Base-by-base conservation (phyloP, 768 basidiomycete genomes). In the Strobilomyces dryophilus region DNA sequence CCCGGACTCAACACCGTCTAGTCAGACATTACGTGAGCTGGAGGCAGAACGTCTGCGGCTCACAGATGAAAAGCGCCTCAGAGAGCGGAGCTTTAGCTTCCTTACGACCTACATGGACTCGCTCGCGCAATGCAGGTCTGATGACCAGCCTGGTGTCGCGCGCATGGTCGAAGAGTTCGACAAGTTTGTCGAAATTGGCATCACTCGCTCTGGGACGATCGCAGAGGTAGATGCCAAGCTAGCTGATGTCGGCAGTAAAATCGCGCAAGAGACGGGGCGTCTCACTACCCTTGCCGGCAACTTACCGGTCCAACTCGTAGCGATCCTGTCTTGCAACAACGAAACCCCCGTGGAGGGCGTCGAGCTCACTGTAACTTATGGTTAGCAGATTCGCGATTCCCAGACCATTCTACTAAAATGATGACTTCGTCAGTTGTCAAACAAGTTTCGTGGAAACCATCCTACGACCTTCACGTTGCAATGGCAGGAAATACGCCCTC, bases 61-160 rank as follows among this genome's bases (percentile, higher is more conserved):
- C 10, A 37, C 48, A 47, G 55, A 66, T 10, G 64, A 65, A 46
- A 54, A 21, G n/a, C 47, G 52, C 1, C 34, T 64, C 48, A 61
- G 59, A 40, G 52, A 64, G 29, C 52, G 61, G 31, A 55, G 61
- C 37, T 47, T 64, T 46, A 40, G 47, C 10, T 66, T 66, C 40
- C 52, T 66, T 24, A 61, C 65, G 5, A 66, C 64, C 2, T 64
- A 61, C 26, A 66, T 64, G 59, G 56, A 66, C 39, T 66, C 64
- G 18, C 59, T 65, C 18, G 64, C 64, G 8, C 52, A 64, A 39
- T 64, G 56, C 54, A 58, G 64, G n/a, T 47, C 40, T 21, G 31
- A 54, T 0, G 6, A 1, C 3, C 50, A 55, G 14, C 36, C 43
- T 0, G 59, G 58, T 18, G 58, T 61, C n/a, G 49, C 58, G 18